Conservation (phyloP, 345 rosid species). For the Brassica carinata region DNA sequence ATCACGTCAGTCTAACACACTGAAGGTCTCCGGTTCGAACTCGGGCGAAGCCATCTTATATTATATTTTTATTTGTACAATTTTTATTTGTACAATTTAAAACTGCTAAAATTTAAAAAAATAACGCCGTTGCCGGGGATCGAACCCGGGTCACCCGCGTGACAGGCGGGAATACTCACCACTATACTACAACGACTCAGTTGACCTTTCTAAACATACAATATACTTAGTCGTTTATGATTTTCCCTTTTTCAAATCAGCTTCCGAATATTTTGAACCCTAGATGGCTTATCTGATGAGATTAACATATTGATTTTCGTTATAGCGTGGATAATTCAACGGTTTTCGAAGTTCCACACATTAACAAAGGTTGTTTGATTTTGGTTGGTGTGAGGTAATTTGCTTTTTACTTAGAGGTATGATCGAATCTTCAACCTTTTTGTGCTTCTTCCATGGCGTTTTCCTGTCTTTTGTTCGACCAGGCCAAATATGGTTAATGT, state of each 20-base stretch:
- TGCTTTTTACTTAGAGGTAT: too few relatives aligned
- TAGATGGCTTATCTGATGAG: background rate
- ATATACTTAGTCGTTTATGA: too few relatives aligned
- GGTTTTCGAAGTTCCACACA: too few relatives aligned
- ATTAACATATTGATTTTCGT: too few relatives aligned
- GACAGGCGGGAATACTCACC: constrained; percentile 96
- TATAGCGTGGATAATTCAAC: too few relatives aligned
- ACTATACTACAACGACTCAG: constrained; percentile 89
- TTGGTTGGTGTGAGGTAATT: too few relatives aligned
- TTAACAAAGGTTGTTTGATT: too few relatives aligned
- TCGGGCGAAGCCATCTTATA: constrained; percentile 59
- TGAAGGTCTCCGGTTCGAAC: constrained; percentile 96
- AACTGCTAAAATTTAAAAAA: background rate
- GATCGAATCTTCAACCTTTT: too few relatives aligned
- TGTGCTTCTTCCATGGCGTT: too few relatives aligned
- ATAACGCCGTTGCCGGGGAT: constrained; percentile 94
- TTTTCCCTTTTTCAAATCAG: background rate
- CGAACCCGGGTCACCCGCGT: constrained; percentile 97
- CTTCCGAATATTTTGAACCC: background rate
- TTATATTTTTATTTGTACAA: background rate
- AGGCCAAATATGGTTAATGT: background rate
- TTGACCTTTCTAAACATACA: too few relatives aligned
- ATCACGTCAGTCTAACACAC: constrained; percentile 99
- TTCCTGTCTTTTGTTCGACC: too few relatives aligned
- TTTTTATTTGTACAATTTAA: background rate